A percentile compares a stretch with the other conserved stretches of the same genome.
Evolutionary conservation across 1,284 basidiomycete genomes (phyloP).

Genomic region (Sporisorium reilianum): DNA sequence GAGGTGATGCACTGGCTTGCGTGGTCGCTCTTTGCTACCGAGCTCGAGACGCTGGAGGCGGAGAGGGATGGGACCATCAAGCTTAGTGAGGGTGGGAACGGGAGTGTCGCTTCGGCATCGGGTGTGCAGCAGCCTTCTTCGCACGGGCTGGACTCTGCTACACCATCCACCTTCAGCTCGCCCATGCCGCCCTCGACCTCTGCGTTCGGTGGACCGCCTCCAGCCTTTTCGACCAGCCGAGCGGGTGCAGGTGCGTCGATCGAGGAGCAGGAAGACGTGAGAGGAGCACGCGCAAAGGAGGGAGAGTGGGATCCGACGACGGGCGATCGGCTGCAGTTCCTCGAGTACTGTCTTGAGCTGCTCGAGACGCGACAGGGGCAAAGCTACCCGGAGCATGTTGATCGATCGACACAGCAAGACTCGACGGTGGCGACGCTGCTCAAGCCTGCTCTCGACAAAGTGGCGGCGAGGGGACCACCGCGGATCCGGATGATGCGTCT

Average conservation of each 20-base stretch:
- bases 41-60: slow-evolving; percentile 53
- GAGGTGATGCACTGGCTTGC: slow-evolving; percentile 66
- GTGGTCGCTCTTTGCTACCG: slow-evolving; percentile 60
- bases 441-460: slow-evolving; percentile 8
- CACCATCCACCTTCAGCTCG: slow-evolving; percentile 31
- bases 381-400: slow-evolving; percentile 42
- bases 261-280: slow-evolving; percentile 43
- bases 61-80: slow-evolving; percentile 24
- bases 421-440: slow-evolving; percentile 12
- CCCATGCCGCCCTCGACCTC: slow-evolving; percentile 26
- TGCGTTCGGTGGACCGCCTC: slow-evolving; percentile 19
- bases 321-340: slow-evolving; percentile 51
- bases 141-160: slow-evolving; percentile 14
- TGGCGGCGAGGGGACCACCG: slow-evolving; percentile 10
- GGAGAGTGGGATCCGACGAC: slow-evolving; percentile 53
- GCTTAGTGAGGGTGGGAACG: slow-evolving; percentile 1
- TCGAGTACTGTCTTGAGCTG: slow-evolving; percentile 57
- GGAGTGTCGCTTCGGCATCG: neutral
- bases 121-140: neutral
- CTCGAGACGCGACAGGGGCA: slow-evolving; percentile 64
- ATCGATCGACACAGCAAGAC: neutral
- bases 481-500: slow-evolving; percentile 60
- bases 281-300: slow-evolving; percentile 21
- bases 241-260: neutral
- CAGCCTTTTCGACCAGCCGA: slow-evolving; percentile 2